These are phyloP conservation scores for Protomyces pachydermus DNA, from an alignment of 1,139 yeast species.

Conservation along the genomic window DNA sequence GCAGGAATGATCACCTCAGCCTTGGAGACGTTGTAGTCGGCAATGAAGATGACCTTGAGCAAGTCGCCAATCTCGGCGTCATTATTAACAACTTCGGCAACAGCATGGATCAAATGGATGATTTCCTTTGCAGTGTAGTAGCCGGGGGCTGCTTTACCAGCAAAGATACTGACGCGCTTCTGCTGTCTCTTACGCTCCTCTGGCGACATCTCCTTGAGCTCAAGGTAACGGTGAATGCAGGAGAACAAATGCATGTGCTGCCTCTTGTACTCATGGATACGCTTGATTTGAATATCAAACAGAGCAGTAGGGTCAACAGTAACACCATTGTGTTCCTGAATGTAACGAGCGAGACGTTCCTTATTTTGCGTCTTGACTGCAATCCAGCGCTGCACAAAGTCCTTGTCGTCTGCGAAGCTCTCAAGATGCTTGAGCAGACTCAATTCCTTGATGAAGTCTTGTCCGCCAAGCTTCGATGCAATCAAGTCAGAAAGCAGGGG, in stretches of 20 bases:
- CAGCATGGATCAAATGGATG: slow-evolving; percentile 77
- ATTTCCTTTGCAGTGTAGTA: slow-evolving; percentile 91
- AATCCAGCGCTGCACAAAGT: slow-evolving; percentile 68
- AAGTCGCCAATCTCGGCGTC: slow-evolving; percentile 70
- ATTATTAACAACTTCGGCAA: slow-evolving; percentile 71
- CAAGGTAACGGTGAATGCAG: slow-evolving; percentile 73
- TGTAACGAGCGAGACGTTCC: slow-evolving; percentile 60
- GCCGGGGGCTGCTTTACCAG: slow-evolving; percentile 97
- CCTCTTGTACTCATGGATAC: slow-evolving; percentile 93
- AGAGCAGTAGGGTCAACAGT: slow-evolving; percentile 64
- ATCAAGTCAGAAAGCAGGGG: slow-evolving; percentile 71
- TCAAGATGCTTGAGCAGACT: slow-evolving; percentile 64
- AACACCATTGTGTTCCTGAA: slow-evolving; percentile 62
- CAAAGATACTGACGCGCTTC: slow-evolving; percentile 76
- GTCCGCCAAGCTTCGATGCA: slow-evolving; percentile 64
- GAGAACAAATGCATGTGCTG: slow-evolving; percentile 91
- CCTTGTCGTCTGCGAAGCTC: slow-evolving; percentile 59
- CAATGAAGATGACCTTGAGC: slow-evolving; percentile 79
- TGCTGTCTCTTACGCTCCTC: slow-evolving; percentile 66
- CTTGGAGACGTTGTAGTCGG: slow-evolving; percentile 89
- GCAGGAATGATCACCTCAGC: slow-evolving; percentile 91
- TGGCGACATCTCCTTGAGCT: slow-evolving; percentile 61
- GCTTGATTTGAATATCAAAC: slow-evolving; percentile 88
- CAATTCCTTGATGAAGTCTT: slow-evolving; percentile 61
- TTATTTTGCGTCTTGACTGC: slow-evolving; percentile 68